Base-by-base conservation (phyloP, 805 yeast genomes). In the Starmerella potacharoeniae region DNA sequence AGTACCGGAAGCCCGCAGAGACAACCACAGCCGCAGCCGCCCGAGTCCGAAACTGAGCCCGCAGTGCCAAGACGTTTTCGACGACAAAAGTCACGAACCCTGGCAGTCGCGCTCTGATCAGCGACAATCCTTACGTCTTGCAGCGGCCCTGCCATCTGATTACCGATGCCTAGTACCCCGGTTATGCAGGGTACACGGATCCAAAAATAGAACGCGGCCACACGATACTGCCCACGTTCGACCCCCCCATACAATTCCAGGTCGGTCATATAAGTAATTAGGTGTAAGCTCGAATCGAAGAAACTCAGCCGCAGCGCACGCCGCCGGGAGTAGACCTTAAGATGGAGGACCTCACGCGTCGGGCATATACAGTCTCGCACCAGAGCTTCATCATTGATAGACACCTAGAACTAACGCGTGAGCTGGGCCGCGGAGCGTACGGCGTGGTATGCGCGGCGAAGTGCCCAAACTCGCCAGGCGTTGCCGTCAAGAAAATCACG, bases 401-500 rank as follows among this genome's bases (percentile, higher is more conserved):
- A 61, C 74, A 96, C 53, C 88, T 91, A 68, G 86, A 88, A 66
- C 77, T 93, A 62, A 87, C 88, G 56, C 86, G 90, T 65, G 97
- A 93, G 63, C 77, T 93, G 41, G 98, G 98, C 5, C 97, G 93
- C 64, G 98, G 98, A 11, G 97, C 98, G 0, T 93, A 93, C 66
- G 98, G 98, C 43, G 83, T 91, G 4, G 98, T 93, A 6, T 91
- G 97, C 66, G 85, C 95, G 0, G 98, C 98, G 16, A 60, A 57
- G 46, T 63, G 64, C 55, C 80, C 82, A 62, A 90, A 89, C 68
- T 76, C 80, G 4, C 90, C 89, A 6, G 78, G 82, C 11, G 96
- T 93, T 34, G 98, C 98, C 29, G 89, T 93, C 65, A 93, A 93
- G 71, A 93, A 93, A 68, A 91, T 93, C 63, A 91, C 97, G 51